Evolutionary conservation across 306 rosid genomes (phyloP).

Genomic region (Spatholobus suberectus): DNA sequence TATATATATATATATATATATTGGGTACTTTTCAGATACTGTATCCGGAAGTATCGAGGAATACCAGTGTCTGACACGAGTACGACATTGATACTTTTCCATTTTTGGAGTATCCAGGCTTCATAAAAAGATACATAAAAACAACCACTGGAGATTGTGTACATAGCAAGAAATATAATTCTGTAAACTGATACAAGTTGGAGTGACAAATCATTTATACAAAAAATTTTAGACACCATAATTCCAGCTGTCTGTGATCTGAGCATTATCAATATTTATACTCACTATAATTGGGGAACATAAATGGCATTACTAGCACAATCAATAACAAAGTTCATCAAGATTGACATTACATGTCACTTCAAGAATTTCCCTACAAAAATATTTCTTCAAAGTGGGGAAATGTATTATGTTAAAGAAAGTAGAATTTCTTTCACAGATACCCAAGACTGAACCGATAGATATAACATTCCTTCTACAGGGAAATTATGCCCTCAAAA

Average conservation of each 20-base stretch:
- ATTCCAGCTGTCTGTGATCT: conserved; percentile 21
- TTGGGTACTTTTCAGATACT: too few species aligned
- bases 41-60: too few species aligned
- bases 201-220: not conserved
- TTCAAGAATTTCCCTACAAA: conserved; percentile 14
- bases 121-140: conserved; percentile 1
- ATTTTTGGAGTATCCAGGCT: too few species aligned
- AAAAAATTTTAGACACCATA: not conserved
- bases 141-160: not conserved
- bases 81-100: too few species aligned
- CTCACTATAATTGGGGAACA: conserved; percentile 18
- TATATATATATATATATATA: too few species aligned
- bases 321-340: conserved; percentile 22
- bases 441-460: not conserved
- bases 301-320: not conserved
- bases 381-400: not conserved
- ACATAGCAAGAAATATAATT: not conserved
- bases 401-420: conserved; percentile 1
- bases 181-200: conserved; percentile 28
- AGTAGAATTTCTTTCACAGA: conserved; percentile 17
- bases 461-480: not conserved
- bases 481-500: not conserved
- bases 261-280: not conserved
- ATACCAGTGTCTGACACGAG: too few species aligned
- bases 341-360: conserved; percentile 15